A percentile compares a stretch with the other conserved stretches of the same genome.
Conservation (phyloP, 208 protist species). For the Leishmania mexicana region DNA sequence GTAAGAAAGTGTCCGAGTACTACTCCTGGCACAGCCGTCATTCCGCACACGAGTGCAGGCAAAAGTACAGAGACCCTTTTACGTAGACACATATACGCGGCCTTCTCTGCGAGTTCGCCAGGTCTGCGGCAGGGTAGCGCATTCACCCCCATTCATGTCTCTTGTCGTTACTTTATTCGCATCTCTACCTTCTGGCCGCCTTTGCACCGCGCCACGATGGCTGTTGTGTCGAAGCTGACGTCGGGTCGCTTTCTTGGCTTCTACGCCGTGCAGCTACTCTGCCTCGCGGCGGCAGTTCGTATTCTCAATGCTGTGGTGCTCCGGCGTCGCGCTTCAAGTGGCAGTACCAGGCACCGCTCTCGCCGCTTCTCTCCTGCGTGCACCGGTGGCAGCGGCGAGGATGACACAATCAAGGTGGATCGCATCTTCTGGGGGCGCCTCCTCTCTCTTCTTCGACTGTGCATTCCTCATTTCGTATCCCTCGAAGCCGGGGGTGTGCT, state of each 20-base stretch:
- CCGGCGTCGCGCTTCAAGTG: slow-evolving; percentile 9
- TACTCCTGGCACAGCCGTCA: background rate
- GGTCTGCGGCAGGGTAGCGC: background rate
- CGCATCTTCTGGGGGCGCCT: slow-evolving; percentile 60
- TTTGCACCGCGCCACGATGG: slow-evolving; percentile 14
- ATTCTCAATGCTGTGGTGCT: slow-evolving; percentile 19
- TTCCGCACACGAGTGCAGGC: background rate
- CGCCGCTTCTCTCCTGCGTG: slow-evolving; percentile 8
- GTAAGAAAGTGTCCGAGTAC: background rate
- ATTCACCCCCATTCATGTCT: background rate
- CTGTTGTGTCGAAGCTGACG: slow-evolving; percentile 31
- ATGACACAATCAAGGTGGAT: slow-evolving; percentile 41
- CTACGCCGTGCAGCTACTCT: slow-evolving; percentile 35
- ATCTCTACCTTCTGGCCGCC: background rate
- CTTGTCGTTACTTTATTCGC: background rate
- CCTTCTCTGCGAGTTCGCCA: background rate
- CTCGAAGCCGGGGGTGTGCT: slow-evolving; percentile 50
- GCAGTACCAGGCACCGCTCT: slow-evolving; percentile 15
- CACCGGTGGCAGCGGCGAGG: slow-evolving; percentile 2
- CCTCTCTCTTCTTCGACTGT: slow-evolving; percentile 58
- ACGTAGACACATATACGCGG: background rate
- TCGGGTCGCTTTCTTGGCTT: slow-evolving; percentile 29
- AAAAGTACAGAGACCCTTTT: background rate
- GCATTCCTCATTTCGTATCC: slow-evolving; percentile 58
- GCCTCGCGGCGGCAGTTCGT: slow-evolving; percentile 28